Conservation (phyloP, 2,329 filamentous ascomycete species). For the Xylaria multiplex region DNA sequence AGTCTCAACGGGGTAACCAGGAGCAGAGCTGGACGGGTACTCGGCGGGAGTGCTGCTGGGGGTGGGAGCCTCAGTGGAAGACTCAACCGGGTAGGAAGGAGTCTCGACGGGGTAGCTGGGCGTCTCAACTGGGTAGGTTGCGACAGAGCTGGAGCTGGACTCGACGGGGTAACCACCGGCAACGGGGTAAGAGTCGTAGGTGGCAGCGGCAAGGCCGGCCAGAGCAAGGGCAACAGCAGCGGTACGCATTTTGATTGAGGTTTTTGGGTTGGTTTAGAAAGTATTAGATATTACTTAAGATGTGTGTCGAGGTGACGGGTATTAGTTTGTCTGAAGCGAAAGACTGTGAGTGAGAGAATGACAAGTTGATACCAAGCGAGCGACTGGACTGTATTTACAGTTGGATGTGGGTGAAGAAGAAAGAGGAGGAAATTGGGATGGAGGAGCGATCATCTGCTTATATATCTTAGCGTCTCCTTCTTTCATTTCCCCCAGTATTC, state of each 20-base stretch:
- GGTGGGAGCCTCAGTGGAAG: slow-evolving; percentile 4
- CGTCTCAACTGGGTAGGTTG: slow-evolving; percentile 4
- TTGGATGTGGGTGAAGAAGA: slow-evolving; percentile 29
- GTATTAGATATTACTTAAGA: slow-evolving; percentile 43
- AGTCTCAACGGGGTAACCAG: slow-evolving; percentile 29
- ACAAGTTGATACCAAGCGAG: slow-evolving; percentile 39
- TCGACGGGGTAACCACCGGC: slow-evolving; percentile 29
- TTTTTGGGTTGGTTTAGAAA: slow-evolving; percentile 28
- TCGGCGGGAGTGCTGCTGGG: slow-evolving; percentile 20
- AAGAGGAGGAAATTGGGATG: slow-evolving; percentile 5
- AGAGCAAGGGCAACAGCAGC: slow-evolving; percentile 36
- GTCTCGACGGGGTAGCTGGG: slow-evolving; percentile 22
- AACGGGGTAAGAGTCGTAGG: slow-evolving; percentile 36
- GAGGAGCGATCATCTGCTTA: slow-evolving; percentile 36
- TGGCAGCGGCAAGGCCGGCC: slow-evolving; percentile 36
- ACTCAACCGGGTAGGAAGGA: slow-evolving; percentile 20
- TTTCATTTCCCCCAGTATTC: slow-evolving; percentile 33
- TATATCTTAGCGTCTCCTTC: slow-evolving; percentile 38
- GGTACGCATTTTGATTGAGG: slow-evolving; percentile 38
- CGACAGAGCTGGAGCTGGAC: slow-evolving; percentile 25
- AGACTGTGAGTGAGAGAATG: slow-evolving; percentile 35
- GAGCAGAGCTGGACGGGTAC: slow-evolving; percentile 17
- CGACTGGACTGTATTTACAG: slow-evolving; percentile 41
- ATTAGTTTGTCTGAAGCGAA: slow-evolving; percentile 38
- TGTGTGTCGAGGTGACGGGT: slow-evolving; percentile 37